A percentile compares a stretch with the other conserved stretches of the same genome.
These are phyloP conservation scores for sweet orange (Citrus sinensis) DNA, from an alignment of 345 rosid genomes.

Conservation along the genomic window DNA sequence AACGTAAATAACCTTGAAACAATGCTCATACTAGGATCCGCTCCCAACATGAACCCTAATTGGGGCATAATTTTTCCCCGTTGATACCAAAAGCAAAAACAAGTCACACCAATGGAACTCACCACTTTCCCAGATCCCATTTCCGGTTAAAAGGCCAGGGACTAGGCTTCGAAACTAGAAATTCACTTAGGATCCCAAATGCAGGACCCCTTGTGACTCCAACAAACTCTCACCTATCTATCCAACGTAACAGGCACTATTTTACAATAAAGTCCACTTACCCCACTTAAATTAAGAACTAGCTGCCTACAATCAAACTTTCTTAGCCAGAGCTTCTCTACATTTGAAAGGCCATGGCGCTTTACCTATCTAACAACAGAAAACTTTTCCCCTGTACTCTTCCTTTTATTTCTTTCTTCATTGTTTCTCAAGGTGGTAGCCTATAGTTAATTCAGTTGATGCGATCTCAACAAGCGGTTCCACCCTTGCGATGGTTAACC, in stretches of 20 bases:
- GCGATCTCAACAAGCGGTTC: constrained; percentile 18
- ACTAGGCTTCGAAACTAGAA: constrained; percentile 15
- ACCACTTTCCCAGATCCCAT: constrained; percentile 25
- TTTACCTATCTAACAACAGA: constrained; percentile 7
- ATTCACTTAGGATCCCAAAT: constrained; percentile 26
- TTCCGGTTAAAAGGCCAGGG: constrained; percentile 40
- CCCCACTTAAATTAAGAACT: constrained; percentile 27
- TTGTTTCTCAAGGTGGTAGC: constrained; percentile 23
- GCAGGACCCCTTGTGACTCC: constrained; percentile 37
- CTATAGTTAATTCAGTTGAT: constrained; percentile 39
- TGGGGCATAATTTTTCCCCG: constrained; percentile 24
- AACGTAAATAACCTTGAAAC: constrained; percentile 1
- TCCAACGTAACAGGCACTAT: constrained; percentile 14
- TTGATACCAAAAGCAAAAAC: constrained; percentile 10
- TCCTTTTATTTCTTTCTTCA: constrained; percentile 17
- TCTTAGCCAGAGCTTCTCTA: constrained; percentile 27
- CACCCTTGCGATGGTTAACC: constrained; percentile 26
- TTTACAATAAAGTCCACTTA: constrained; percentile 10
- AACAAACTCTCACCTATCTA: constrained; percentile 39
- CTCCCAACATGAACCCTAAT: constrained; percentile 47
- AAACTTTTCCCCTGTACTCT: constrained; percentile 10
- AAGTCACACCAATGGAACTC: constrained; percentile 30
- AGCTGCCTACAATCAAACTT: constrained; percentile 20
- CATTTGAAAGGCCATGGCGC: constrained; percentile 14
- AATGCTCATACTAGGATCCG: constrained; percentile 38